Base-by-base conservation (phyloP, 2,329 filamentous ascomycete genomes). In the Keithomyces neogunnii region DNA sequence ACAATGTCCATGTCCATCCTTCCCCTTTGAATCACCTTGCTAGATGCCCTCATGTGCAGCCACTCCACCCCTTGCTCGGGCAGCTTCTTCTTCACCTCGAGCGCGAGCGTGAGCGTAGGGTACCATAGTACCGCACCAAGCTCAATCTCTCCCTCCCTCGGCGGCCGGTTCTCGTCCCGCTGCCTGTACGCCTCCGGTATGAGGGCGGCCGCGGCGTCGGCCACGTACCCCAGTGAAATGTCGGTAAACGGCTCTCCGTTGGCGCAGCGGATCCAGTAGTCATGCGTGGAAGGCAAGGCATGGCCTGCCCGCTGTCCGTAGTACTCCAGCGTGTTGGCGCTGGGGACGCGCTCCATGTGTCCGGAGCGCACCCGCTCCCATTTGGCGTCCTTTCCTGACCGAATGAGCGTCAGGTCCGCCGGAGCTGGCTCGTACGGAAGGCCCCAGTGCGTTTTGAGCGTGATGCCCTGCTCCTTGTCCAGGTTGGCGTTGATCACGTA, bases 11-110 rank as follows among this genome's bases (percentile, higher is more conserved):
- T 62, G 69, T 95, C 89, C 63, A 88, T 84, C 53, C 85, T 73
- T 1, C 88, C 88, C 56, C 89, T 83, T 57, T 74, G 76, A 42
- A 91, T 79, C 65, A 75, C 71, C 67, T 88, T 90, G 4, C 82
- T 74, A 50, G 78, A 74, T 10, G 84, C 74, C 33, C 86, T 74
- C 40, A 83, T 72, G 59, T 84, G 84, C 49, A 95, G 63, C 83
- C 86, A 93, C 63, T 88, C 82, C 1, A 81, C 80, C 0, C 88
- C 88, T 42, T 80, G 78, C 3, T 70, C 68, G 0, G 87, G 86
- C 44, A 95, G 64, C 5, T 75, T 65, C 63, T 85, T 88, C 72
- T 92, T 93, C 39, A 90, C 72, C 55, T 95, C 88, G 28, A 95
- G 60, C 63, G 88, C 89, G 62, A 93, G 68, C 19, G 84, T 70